phyloP scores from a whole-genome alignment of 805 yeast species.

The Starmerella potacharoeniae region DNA sequence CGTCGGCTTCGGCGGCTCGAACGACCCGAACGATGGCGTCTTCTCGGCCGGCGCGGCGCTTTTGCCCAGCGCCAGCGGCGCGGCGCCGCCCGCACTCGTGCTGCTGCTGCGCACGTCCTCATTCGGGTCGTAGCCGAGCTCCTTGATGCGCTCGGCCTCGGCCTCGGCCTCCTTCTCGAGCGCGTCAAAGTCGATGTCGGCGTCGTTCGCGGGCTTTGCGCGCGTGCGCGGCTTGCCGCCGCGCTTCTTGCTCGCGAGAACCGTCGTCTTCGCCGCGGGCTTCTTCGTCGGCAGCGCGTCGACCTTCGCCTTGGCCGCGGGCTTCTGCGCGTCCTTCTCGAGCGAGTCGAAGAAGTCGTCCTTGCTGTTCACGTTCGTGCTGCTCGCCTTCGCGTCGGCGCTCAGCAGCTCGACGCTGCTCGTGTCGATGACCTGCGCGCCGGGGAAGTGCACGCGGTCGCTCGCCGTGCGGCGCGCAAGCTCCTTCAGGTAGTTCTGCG shows the following conservation, averaged over 20 bases:
- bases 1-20: slow-evolving; percentile 9
- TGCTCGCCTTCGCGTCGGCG: slow-evolving; percentile 13
- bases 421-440: slow-evolving; percentile 28
- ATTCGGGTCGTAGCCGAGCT: slow-evolving; percentile 36
- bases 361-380: slow-evolving; percentile 23
- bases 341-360: slow-evolving; percentile 90
- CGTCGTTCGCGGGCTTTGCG: slow-evolving; percentile 22
- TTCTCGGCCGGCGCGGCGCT: not conserved
- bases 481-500: slow-evolving; percentile 70
- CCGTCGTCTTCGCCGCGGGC: slow-evolving; percentile 22
- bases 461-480: slow-evolving; percentile 53
- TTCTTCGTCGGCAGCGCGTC: slow-evolving; percentile 11
- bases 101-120: slow-evolving; percentile 7
- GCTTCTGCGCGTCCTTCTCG: slow-evolving; percentile 38
- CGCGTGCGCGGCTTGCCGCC: slow-evolving; percentile 6
- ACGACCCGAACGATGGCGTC: not conserved
- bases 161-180: slow-evolving; percentile 68
- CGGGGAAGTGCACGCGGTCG: slow-evolving; percentile 65
- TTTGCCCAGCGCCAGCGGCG: not conserved
- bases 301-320: slow-evolving; percentile 9
- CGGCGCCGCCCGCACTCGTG: not conserved
- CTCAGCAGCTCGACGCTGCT: slow-evolving; percentile 6
- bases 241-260: slow-evolving; percentile 9
- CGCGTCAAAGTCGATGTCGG: slow-evolving; percentile 51
- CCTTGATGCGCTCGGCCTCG: slow-evolving; percentile 49